A percentile compares a stretch with the other conserved stretches of the same genome.
Evolutionary conservation across 1,284 basidiomycete genomes (phyloP).

Genomic region (Sutorius eximius): DNA sequence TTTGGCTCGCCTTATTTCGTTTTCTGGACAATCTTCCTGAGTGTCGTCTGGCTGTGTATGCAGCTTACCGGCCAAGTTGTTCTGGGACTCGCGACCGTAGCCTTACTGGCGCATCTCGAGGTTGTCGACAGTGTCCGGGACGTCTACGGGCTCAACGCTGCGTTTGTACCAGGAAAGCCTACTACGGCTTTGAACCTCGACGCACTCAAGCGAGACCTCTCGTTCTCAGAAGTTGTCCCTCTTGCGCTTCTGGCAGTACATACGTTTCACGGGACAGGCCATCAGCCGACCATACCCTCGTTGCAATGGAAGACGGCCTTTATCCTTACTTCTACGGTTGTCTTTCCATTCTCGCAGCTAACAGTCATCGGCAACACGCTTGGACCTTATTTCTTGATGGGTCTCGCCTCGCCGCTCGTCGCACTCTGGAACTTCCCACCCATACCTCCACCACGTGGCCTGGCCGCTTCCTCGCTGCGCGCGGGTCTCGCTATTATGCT

Average conservation of each 20-base stretch:
- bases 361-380: slow-evolving; percentile 84
- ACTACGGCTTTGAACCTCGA: slow-evolving; percentile 32
- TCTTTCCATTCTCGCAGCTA: slow-evolving; percentile 75
- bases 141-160: slow-evolving; percentile 54
- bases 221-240: slow-evolving; percentile 69
- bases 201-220: slow-evolving; percentile 14
- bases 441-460: slow-evolving; percentile 15
- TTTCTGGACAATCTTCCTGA: slow-evolving; percentile 71
- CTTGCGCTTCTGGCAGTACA: slow-evolving; percentile 76
- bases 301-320: slow-evolving; percentile 98
- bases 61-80: slow-evolving; percentile 85
- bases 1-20: slow-evolving; percentile 87
- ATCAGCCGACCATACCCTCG: slow-evolving; percentile 86
- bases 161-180: slow-evolving; percentile 47
- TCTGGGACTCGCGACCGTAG: slow-evolving; percentile 62
- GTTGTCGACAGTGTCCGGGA: slow-evolving; percentile 79
- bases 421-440: slow-evolving; percentile 89
- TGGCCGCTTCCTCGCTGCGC: slow-evolving; percentile 42
- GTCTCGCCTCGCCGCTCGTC: slow-evolving; percentile 69
- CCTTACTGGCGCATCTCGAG: slow-evolving; percentile 73
- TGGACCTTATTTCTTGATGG: slow-evolving; percentile 68
- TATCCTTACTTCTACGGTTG: slow-evolving; percentile 64
- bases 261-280: slow-evolving; percentile 87
- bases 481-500: slow-evolving; percentile 58
- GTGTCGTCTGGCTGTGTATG: slow-evolving; percentile 57